These are phyloP conservation scores for Rhodotorula sp. DNA, from an alignment of 1,284 basidiomycete species.

Conservation along the genomic window DNA sequence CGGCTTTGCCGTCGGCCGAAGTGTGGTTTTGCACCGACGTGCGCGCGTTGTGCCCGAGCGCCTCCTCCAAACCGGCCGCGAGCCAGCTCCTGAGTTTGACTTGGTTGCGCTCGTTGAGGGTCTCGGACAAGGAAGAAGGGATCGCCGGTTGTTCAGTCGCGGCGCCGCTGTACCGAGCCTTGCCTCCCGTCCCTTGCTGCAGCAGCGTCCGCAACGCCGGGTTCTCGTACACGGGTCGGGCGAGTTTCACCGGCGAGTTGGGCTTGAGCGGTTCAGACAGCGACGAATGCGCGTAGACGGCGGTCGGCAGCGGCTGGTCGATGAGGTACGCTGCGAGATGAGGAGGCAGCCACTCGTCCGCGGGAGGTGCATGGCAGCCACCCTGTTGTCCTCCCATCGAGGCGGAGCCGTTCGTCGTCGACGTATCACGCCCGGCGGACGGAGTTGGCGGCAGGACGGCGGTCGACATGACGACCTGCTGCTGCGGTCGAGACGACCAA, in stretches of 20 bases:
- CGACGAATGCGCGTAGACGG: constrained; percentile 9
- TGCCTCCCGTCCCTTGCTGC: constrained; percentile 11
- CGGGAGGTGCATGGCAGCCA: not conserved
- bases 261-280: not conserved
- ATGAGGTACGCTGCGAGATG: constrained; percentile 20
- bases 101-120: constrained; percentile 2
- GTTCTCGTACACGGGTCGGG: constrained; percentile 7
- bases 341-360: not conserved
- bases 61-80: not conserved
- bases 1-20: too few species aligned
- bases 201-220: constrained; percentile 13
- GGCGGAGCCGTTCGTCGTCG: not conserved
- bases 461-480: not conserved
- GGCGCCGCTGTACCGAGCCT: not conserved
- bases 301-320: constrained; percentile 17
- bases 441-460: not conserved
- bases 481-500: not conserved
- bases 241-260: not conserved
- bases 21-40: too few species aligned
- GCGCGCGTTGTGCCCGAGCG: not conserved
- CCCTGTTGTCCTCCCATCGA: too few species aligned
- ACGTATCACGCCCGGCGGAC: too few species aligned
- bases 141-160: not conserved
- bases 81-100: constrained; percentile 2
- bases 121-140: not conserved